Percentiles rank a stretch among this genome's conserved stretches.
Evolutionary conservation across 441 rosid genomes (phyloP).

Genomic region (Gossypium schwendimanii): DNA sequence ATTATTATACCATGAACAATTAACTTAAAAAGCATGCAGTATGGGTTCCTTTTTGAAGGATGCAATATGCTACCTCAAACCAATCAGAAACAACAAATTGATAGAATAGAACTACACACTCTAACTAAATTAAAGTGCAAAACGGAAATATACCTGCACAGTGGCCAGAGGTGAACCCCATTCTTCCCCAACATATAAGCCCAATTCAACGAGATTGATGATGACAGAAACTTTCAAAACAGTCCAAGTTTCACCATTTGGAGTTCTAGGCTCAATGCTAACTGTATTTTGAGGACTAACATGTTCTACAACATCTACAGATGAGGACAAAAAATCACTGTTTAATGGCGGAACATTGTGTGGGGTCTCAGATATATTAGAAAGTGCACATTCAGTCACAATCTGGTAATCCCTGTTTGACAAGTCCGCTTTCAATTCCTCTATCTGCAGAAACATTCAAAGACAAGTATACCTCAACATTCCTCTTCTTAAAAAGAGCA

Average conservation of each 20-base stretch:
- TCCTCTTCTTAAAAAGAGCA: slow-evolving; percentile 2
- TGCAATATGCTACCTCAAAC: background rate
- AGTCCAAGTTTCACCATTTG: slow-evolving; percentile 47
- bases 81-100: background rate
- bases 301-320: slow-evolving; percentile 40
- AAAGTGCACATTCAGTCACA: slow-evolving; percentile 79
- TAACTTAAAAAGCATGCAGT: background rate
- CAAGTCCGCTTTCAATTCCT: slow-evolving; percentile 73
- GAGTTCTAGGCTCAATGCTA: slow-evolving; percentile 28
- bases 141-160: slow-evolving; percentile 50
- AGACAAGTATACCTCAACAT: slow-evolving; percentile 17
- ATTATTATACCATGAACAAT: background rate
- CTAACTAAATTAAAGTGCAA: background rate
- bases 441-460: slow-evolving; percentile 55
- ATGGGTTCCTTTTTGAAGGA: background rate
- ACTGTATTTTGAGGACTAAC: slow-evolving; percentile 35
- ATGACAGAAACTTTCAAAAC: slow-evolving; percentile 62
- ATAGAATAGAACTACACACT: background rate
- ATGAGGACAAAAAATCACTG: slow-evolving; percentile 33
- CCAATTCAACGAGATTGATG: slow-evolving; percentile 67
- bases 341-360: slow-evolving; percentile 52
- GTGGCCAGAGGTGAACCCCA: slow-evolving; percentile 81
- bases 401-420: slow-evolving; percentile 85
- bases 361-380: slow-evolving; percentile 82
- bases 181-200: slow-evolving; percentile 62